phyloP scores from a whole-genome alignment of 768 basidiomycete species.

The Trichaptum fuscoviolaceum region DNA sequence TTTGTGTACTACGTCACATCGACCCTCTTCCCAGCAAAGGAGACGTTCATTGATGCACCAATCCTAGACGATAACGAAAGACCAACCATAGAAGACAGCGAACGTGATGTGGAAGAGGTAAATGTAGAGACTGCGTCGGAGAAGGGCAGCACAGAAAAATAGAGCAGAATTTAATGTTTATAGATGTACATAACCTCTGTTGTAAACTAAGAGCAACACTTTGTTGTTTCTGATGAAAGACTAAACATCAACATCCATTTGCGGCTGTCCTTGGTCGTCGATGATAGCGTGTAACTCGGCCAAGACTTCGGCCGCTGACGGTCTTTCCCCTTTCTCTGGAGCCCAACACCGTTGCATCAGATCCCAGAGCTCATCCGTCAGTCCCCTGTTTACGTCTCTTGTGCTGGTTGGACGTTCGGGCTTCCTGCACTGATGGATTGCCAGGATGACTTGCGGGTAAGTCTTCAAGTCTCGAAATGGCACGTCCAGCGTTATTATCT shows the following conservation, averaged over 20 bases:
- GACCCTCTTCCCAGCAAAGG: constrained; percentile 31
- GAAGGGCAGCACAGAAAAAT: background rate
- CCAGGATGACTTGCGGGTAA: constrained; percentile 3
- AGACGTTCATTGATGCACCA: constrained; percentile 26
- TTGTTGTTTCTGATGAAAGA: too few species aligned
- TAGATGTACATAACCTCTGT: background rate
- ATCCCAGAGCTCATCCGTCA: background rate
- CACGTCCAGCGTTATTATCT: background rate
- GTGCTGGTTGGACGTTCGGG: background rate
- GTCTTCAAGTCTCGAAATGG: background rate
- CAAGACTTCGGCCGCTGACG: background rate
- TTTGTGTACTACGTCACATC: constrained; percentile 29
- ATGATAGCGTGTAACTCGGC: background rate
- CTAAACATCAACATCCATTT: background rate
- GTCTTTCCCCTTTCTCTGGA: background rate
- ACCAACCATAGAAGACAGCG: background rate
- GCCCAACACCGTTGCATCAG: constrained; percentile 3
- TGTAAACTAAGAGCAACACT: background rate
- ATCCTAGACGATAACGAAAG: background rate
- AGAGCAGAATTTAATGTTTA: background rate
- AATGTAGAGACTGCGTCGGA: background rate
- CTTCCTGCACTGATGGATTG: background rate
- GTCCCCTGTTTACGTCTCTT: background rate
- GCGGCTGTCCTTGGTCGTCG: background rate
- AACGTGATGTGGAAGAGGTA: background rate